Evolutionary conservation across 1,139 yeast species (phyloP).

Genomic region (Geotrichum europaeum): DNA sequence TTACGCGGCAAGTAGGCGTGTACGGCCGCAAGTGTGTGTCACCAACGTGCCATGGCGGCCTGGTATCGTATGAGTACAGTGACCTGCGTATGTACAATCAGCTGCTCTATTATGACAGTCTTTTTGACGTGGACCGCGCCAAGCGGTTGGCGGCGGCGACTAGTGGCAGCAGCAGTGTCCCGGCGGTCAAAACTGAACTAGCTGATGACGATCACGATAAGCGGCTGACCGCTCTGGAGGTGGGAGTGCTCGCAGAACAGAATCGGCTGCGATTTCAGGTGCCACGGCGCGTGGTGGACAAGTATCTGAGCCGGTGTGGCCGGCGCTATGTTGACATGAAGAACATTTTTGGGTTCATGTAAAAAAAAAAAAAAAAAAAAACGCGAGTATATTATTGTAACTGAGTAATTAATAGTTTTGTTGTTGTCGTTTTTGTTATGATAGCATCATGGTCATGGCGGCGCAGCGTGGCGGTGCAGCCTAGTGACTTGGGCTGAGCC

Average conservation of each 20-base stretch:
- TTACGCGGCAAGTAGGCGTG: constrained; percentile 81
- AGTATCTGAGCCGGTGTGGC: constrained; percentile 78
- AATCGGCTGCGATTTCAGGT: constrained; percentile 58
- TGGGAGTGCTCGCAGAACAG: constrained; percentile 73
- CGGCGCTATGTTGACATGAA: constrained; percentile 89
- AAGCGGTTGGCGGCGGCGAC: constrained; percentile 38
- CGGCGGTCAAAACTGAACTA: constrained; percentile 3
- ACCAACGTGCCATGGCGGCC: constrained; percentile 53
- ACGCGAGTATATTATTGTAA: background rate
- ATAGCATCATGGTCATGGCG: background rate
- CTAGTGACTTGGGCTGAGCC: background rate
- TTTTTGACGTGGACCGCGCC: constrained; percentile 81
- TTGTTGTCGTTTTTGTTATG: background rate
- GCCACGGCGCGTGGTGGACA: constrained; percentile 58
- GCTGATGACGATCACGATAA: background rate
- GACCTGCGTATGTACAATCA: constrained; percentile 85
- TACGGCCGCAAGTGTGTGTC: constrained; percentile 80
- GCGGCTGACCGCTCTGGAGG: constrained; percentile 29
- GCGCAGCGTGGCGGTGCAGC: background rate
- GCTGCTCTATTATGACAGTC: constrained; percentile 65
- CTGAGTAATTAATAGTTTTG: background rate
- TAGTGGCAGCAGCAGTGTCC: constrained; percentile 3
- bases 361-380: background rate
- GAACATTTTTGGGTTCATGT: constrained; percentile 47
- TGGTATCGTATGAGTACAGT: constrained; percentile 69